Evolutionary conservation across 768 basidiomycete genomes (phyloP).

Genomic region (Naganishia antarctica): DNA sequence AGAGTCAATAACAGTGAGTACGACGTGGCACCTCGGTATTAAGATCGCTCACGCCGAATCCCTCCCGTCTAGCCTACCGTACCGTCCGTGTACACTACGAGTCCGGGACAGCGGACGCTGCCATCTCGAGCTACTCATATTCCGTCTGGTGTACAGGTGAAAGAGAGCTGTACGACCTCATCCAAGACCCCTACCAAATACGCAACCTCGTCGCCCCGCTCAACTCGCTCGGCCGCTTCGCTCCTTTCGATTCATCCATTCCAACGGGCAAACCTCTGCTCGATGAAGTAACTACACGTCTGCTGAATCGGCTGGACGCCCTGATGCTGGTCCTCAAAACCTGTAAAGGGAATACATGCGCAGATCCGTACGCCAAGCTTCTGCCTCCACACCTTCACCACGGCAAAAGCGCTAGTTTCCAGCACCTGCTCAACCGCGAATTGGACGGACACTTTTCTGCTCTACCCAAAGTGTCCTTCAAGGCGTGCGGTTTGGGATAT

Average conservation of each 20-base stretch:
- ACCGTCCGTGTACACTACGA: constrained; percentile 28
- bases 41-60: not conserved
- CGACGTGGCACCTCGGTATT: not conserved
- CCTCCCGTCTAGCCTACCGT: constrained; percentile 25
- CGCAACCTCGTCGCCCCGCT: constrained; percentile 27
- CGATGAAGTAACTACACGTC: not conserved
- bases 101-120: not conserved
- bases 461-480: constrained; percentile 30
- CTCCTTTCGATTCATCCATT: not conserved
- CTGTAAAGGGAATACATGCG: constrained; percentile 29
- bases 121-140: constrained; percentile 21
- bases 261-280: not conserved
- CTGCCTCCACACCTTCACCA: constrained; percentile 19
- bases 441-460: constrained; percentile 30
- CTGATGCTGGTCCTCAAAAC: constrained; percentile 32
- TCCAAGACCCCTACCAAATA: constrained; percentile 27
- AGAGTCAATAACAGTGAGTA: constrained; percentile 6
- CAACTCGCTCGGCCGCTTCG: constrained; percentile 9
- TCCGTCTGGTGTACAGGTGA: constrained; percentile 36
- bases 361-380: constrained; percentile 19
- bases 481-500: constrained; percentile 30
- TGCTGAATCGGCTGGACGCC: constrained; percentile 28
- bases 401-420: not conserved
- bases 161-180: constrained; percentile 31
- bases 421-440: constrained; percentile 7